Evolutionary conservation across 805 yeast species (phyloP).

Genomic region (Metschnikowia proteae): DNA sequence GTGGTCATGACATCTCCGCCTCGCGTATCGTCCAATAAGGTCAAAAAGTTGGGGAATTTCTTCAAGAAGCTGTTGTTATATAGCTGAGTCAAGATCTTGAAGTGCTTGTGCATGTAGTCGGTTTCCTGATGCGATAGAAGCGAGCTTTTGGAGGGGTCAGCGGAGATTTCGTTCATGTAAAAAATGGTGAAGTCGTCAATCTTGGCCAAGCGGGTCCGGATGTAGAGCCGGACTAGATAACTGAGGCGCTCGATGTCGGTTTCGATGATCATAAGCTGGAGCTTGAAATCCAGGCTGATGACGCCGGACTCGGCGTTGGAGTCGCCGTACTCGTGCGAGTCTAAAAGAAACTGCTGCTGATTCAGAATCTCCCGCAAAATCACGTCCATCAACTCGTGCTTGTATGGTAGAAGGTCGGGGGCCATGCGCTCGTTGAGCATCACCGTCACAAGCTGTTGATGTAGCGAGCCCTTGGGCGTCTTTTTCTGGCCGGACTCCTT

Average conservation of each 20-base stretch:
- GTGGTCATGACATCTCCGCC: conserved; percentile 67
- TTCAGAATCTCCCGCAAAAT: conserved; percentile 57
- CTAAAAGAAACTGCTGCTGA: conserved; percentile 71
- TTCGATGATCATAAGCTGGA: conserved; percentile 80
- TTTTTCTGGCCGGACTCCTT: conserved; percentile 24
- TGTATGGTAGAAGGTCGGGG: conserved; percentile 82
- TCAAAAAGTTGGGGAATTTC: conserved; percentile 64
- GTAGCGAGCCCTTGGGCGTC: conserved; percentile 18
- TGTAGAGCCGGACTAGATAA: conserved; percentile 73
- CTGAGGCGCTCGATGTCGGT: conserved; percentile 86
- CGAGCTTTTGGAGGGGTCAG: conserved; percentile 7
- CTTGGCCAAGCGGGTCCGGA: conserved; percentile 72
- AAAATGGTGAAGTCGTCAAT: conserved; percentile 66
- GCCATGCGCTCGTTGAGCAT: conserved; percentile 86
- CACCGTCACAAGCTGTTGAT: conserved; percentile 47
- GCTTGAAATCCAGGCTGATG: conserved; percentile 53
- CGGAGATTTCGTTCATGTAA: conserved; percentile 40
- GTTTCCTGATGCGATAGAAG: conserved; percentile 57
- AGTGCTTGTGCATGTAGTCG: conserved; percentile 64
- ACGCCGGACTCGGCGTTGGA: conserved; percentile 35
- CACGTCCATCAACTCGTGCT: conserved; percentile 53
- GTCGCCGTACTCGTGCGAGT: conserved; percentile 71
- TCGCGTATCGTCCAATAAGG: conserved; percentile 69
- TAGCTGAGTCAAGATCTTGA: conserved; percentile 56
- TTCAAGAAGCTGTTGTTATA: conserved; percentile 65